Evolutionary conservation across 129 eudicot species (phyloP).

Genomic region (Flaveria trinervia): DNA sequence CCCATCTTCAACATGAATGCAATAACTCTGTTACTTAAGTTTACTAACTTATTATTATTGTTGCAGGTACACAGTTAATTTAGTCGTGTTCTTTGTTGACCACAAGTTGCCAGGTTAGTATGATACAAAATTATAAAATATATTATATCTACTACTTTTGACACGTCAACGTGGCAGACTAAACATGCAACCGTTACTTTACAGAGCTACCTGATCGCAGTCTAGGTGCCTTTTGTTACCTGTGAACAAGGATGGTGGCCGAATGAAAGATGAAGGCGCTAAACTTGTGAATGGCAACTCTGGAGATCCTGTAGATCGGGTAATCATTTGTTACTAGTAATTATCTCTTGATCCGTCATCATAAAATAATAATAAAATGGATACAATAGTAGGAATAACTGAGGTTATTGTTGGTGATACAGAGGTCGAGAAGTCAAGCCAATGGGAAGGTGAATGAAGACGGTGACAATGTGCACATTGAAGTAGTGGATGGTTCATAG

Average conservation of each 20-base stretch:
- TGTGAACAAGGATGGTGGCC: slow-evolving; percentile 60
- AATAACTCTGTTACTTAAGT: neutral
- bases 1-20: slow-evolving; percentile 4
- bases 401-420: slow-evolving; percentile 28
- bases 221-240: slow-evolving; percentile 57
- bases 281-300: slow-evolving; percentile 73
- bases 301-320: slow-evolving; percentile 72
- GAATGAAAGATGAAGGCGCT: slow-evolving; percentile 67
- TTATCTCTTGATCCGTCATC: neutral
- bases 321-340: slow-evolving; percentile 34
- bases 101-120: slow-evolving; percentile 66
- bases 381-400: neutral
- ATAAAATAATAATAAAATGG: neutral
- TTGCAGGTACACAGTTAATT: slow-evolving; percentile 87
- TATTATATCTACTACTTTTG: neutral
- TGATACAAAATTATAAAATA: neutral
- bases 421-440: slow-evolving; percentile 78
- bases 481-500: slow-evolving; percentile 61
- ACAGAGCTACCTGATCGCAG: slow-evolving; percentile 84
- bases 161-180: neutral
- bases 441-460: slow-evolving; percentile 76
- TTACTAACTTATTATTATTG: neutral
- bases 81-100: slow-evolving; percentile 85
- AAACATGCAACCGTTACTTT: neutral
- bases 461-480: slow-evolving; percentile 48